These are phyloP conservation scores for Cadophora luteo-olivacea DNA, from an alignment of 2,329 filamentous ascomycete genomes.

Conservation along the genomic window DNA sequence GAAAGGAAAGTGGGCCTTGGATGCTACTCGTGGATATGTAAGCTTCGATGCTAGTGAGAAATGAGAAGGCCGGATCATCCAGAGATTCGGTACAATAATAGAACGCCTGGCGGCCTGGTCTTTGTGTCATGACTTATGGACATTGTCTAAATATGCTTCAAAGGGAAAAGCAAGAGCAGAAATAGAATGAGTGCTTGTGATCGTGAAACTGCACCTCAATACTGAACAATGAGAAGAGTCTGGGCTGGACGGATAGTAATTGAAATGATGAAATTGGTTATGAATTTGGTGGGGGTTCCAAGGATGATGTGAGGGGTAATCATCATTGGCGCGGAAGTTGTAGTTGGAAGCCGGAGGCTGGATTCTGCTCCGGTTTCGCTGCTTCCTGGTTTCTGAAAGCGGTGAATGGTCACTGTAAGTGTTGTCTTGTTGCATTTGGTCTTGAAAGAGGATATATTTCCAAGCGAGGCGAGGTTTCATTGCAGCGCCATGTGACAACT, in stretches of 20 bases:
- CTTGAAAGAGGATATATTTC: not conserved
- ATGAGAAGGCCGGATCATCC: conserved; percentile 1
- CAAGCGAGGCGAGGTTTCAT: conserved; percentile 3
- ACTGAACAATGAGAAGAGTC: not conserved
- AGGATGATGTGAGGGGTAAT: conserved; percentile 6
- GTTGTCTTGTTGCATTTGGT: not conserved
- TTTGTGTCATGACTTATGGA: not conserved
- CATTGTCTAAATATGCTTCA: not conserved
- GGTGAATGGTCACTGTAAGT: conserved; percentile 1
- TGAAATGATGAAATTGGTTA: not conserved
- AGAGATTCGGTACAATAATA: not conserved
- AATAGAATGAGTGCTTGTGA: not conserved
- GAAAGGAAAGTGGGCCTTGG: conserved; percentile 1
- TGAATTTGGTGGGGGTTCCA: conserved; percentile 2
- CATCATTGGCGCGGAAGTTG: conserved; percentile 8
- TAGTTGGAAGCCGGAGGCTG: conserved; percentile 1
- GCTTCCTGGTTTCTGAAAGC: not conserved
- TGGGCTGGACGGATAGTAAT: not conserved
- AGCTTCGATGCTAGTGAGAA: not conserved
- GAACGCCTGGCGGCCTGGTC: not conserved
- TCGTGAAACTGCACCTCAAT: not conserved
- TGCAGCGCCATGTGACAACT: not conserved
- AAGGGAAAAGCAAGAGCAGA: not conserved
- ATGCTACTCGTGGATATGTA: not conserved
- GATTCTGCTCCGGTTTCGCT: conserved; percentile 5